Base-by-base conservation (phyloP, 768 basidiomycete genomes). In the Pulveroboletus sp. region DNA sequence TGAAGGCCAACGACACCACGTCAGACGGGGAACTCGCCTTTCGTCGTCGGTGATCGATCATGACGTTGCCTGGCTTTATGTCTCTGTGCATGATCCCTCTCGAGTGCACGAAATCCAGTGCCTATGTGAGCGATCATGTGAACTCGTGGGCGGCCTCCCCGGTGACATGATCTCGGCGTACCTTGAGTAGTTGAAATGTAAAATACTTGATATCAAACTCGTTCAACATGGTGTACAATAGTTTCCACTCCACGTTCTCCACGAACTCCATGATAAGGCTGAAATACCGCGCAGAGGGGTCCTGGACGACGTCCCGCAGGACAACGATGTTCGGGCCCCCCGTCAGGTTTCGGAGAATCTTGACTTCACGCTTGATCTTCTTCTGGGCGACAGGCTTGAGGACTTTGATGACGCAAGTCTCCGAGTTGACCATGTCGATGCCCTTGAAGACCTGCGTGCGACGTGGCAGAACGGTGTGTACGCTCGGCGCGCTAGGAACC, bases 361-460 rank as follows among this genome's bases (percentile, higher is more conserved):
- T 86, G 68, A 87, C 81, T 66, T 87, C 85, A 28, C 85, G 74
- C 69, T 84, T 83, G 64, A 86, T 81, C 73, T 86, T 86, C 75
- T 78, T 66, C 73, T 60, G 50, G 35, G 69, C 82, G 37, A 86
- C 83, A 21, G 85, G 85, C 59, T 87, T 87, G 57, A 86, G 71
- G 5, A 86, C 83, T 63, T 87, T 87, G 70, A 87, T 77, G 56
- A 84, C 71, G 59, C 80, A 81, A 49, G 71, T 75, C 51, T 79
- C 77, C 31, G 70, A 69, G 56, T 74, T 78, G 54, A 73, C 73
- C 62, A 75, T 74, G 63, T 85, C 78, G 48, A 83, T 64, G 39
- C 80, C 82, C 55, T 78, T 77, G 61, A 85, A 84, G 26, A 80
- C 79, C 78, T 78, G 48, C n/a, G 24, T 45, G 21, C 1, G 43